These are phyloP conservation scores for Berberis vulgaris DNA, from an alignment of 164 flowering plant genomes.

Conservation along the genomic window DNA sequence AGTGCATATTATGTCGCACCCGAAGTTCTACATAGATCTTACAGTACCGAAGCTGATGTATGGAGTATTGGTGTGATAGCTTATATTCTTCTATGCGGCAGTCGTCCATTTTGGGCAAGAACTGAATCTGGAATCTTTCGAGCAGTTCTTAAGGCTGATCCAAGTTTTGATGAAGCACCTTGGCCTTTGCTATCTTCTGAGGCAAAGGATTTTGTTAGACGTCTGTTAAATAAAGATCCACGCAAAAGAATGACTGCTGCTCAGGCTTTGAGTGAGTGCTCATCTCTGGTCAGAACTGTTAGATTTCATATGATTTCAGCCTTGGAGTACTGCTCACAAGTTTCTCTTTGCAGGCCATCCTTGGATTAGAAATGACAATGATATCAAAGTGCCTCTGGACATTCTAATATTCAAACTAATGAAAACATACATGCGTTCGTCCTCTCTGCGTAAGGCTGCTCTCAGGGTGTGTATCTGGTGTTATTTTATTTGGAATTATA, in stretches of 20 bases:
- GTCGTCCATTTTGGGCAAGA: slow-evolving; percentile 98
- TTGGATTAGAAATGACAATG: slow-evolving; percentile 56
- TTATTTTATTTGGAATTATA: background rate
- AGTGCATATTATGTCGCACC: slow-evolving; percentile 99
- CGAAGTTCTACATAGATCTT: slow-evolving; percentile 90
- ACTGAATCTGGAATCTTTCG: slow-evolving; percentile 94
- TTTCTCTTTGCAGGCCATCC: slow-evolving; percentile 72
- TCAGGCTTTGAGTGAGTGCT: slow-evolving; percentile 76
- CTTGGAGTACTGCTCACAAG: background rate
- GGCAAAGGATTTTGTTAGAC: slow-evolving; percentile 82
- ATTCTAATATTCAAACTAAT: slow-evolving; percentile 58
- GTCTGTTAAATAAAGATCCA: slow-evolving; percentile 69
- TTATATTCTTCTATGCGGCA: slow-evolving; percentile 88
- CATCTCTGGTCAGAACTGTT: slow-evolving; percentile 1
- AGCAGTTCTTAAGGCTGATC: slow-evolving; percentile 83
- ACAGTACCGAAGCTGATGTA: slow-evolving; percentile 88
- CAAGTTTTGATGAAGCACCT: slow-evolving; percentile 75
- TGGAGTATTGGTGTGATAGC: slow-evolving; percentile 99
- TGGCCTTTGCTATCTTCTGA: slow-evolving; percentile 84
- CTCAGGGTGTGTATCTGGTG: slow-evolving; percentile 59
- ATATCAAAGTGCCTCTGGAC: slow-evolving; percentile 67
- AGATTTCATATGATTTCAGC: background rate
- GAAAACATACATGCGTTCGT: slow-evolving; percentile 80
- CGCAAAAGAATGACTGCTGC: slow-evolving; percentile 80
- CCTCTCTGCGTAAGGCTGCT: slow-evolving; percentile 90